These are phyloP conservation scores for Penicillium argentinense DNA, from an alignment of 495 filamentous ascomycete genomes.

Conservation along the genomic window DNA sequence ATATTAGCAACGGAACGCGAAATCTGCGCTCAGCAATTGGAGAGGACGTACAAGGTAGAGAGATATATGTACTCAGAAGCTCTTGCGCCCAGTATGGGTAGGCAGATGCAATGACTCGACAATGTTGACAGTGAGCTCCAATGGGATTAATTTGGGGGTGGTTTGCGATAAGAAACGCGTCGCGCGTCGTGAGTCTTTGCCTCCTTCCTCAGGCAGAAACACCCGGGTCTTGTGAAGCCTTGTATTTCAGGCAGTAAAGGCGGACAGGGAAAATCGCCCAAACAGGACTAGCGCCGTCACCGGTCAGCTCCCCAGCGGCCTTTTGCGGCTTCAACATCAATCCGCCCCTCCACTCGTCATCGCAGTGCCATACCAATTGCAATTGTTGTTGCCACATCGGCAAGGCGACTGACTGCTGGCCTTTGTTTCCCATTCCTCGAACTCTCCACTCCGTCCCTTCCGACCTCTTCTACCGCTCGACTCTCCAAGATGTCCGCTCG, in stretches of 20 bases:
- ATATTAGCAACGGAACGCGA: slow-evolving; percentile 19
- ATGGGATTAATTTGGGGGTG: slow-evolving; percentile 7
- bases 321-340: slow-evolving; percentile 51
- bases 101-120: neutral
- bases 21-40: neutral
- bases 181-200: slow-evolving; percentile 34
- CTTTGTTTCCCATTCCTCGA: slow-evolving; percentile 9
- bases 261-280: slow-evolving; percentile 31
- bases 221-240: slow-evolving; percentile 14
- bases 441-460: slow-evolving; percentile 4
- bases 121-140: slow-evolving; percentile 12
- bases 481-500: slow-evolving; percentile 43
- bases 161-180: slow-evolving; percentile 37
- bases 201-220: slow-evolving; percentile 21
- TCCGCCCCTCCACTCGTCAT: slow-evolving; percentile 36
- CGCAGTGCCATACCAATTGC: slow-evolving; percentile 26
- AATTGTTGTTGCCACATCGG: slow-evolving; percentile 13
- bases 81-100: neutral
- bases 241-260: slow-evolving; percentile 23
- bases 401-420: slow-evolving; percentile 16
- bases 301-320: slow-evolving; percentile 39
- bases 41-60: neutral
- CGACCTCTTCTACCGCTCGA: slow-evolving; percentile 9
- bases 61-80: slow-evolving; percentile 3
- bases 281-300: slow-evolving; percentile 36